Evolutionary conservation across 2,329 filamentous ascomycete genomes (phyloP).

Genomic region (Cordyceps tenuipes): DNA sequence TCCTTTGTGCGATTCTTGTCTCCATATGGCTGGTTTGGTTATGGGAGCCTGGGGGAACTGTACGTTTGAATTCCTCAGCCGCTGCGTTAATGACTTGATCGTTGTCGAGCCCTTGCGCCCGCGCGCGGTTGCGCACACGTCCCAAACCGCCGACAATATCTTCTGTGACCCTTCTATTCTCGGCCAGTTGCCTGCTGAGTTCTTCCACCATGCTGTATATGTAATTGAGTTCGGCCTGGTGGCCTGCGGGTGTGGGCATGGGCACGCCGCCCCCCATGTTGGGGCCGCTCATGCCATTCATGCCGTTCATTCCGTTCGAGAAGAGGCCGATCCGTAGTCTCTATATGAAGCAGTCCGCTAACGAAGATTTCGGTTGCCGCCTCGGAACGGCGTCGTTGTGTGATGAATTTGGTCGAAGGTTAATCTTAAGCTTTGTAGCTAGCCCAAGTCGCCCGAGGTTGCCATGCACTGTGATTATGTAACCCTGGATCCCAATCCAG

Average conservation of each 20-base stretch:
- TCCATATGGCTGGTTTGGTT: not conserved
- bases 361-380: not conserved
- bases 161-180: slow-evolving; percentile 53
- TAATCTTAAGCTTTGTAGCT: not conserved
- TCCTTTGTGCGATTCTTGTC: too few species aligned
- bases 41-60: slow-evolving; percentile 9
- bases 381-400: not conserved
- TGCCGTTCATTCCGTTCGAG: slow-evolving; percentile 16
- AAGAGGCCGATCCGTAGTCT: too few species aligned
- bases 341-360: not conserved
- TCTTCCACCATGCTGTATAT: slow-evolving; percentile 62
- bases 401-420: not conserved
- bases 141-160: slow-evolving; percentile 57
- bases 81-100: slow-evolving; percentile 50
- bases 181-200: slow-evolving; percentile 53
- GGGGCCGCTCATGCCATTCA: slow-evolving; percentile 44
- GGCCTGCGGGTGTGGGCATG: slow-evolving; percentile 55
- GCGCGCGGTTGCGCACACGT: slow-evolving; percentile 49
- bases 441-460: not conserved
- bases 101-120: slow-evolving; percentile 43
- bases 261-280: slow-evolving; percentile 39
- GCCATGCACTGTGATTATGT: not conserved
- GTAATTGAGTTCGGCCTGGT: slow-evolving; percentile 60
- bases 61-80: slow-evolving; percentile 50
- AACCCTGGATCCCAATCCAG: not conserved